A percentile compares a stretch with the other conserved stretches of the same genome.
These are phyloP conservation scores for Tylopilus sp. DNA, from an alignment of 768 basidiomycete species.

Conservation along the genomic window DNA sequence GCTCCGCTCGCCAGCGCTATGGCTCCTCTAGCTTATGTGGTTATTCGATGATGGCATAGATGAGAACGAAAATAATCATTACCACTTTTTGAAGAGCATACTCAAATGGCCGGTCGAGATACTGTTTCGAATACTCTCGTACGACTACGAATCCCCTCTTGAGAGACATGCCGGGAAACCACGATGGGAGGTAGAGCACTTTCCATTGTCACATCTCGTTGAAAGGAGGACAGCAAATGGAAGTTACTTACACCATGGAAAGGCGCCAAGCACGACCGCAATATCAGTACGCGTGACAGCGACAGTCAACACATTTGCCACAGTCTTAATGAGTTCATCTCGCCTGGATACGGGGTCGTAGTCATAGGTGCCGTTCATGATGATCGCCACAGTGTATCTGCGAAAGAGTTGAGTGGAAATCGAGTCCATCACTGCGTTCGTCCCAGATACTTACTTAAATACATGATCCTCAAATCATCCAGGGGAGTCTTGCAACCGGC, in stretches of 20 bases:
- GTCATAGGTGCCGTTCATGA: constrained; percentile 4
- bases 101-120: not conserved
- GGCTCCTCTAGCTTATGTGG: too few relatives aligned
- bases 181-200: not conserved
- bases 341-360: not conserved
- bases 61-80: too few relatives aligned
- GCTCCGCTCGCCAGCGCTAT: not conserved
- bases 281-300: not conserved
- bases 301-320: not conserved
- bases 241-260: not conserved
- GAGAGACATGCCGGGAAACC: not conserved
- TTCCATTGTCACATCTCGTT: too few relatives aligned
- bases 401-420: too few relatives aligned
- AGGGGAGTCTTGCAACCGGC: too few relatives aligned
- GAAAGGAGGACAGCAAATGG: too few relatives aligned
- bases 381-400: constrained; percentile 4
- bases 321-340: not conserved
- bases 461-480: too few relatives aligned
- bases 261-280: not conserved
- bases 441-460: too few relatives aligned
- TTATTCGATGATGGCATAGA: too few relatives aligned
- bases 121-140: not conserved
- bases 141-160: not conserved
- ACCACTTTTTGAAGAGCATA: too few relatives aligned
- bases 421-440: too few relatives aligned